Evolutionary conservation across 208 protist genomes (phyloP).

Genomic region (Wallacemonas sp.): DNA sequence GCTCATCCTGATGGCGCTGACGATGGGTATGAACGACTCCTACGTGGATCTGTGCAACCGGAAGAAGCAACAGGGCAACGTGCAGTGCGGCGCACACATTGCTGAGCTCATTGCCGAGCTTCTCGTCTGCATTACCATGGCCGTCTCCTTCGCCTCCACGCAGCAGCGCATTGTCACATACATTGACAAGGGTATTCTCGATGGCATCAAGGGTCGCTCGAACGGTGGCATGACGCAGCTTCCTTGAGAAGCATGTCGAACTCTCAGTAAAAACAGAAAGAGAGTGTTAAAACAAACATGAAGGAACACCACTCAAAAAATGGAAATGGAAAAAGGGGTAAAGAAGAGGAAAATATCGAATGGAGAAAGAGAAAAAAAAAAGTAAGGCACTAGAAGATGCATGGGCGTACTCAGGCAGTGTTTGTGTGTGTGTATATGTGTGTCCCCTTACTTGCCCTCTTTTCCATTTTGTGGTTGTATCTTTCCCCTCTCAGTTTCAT

Average conservation of each 20-base stretch:
- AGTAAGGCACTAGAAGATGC: too few species aligned
- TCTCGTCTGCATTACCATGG: slow-evolving; percentile 70
- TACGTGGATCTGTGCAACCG: slow-evolving; percentile 72
- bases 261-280: background rate
- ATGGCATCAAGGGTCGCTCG: slow-evolving; percentile 81
- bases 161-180: slow-evolving; percentile 87
- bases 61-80: slow-evolving; percentile 26
- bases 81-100: slow-evolving; percentile 58
- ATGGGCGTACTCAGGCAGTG: too few species aligned
- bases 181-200: slow-evolving; percentile 86
- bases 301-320: background rate
- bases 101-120: slow-evolving; percentile 70
- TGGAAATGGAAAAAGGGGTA: background rate
- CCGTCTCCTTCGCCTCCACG: slow-evolving; percentile 58
- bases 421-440: too few species aligned
- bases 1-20: slow-evolving; percentile 59
- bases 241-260: slow-evolving; percentile 21
- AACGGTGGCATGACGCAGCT: slow-evolving; percentile 78
- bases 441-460: too few species aligned
- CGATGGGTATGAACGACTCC: slow-evolving; percentile 84
- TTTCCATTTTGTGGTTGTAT: too few species aligned
- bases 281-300: background rate
- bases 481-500: too few species aligned
- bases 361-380: too few species aligned
- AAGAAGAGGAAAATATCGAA: too few species aligned